Evolutionary conservation across 129 eudicot species (phyloP), one percentile per base, ranked within the genome.

Genomic region (Escallonia rubra): DNA sequence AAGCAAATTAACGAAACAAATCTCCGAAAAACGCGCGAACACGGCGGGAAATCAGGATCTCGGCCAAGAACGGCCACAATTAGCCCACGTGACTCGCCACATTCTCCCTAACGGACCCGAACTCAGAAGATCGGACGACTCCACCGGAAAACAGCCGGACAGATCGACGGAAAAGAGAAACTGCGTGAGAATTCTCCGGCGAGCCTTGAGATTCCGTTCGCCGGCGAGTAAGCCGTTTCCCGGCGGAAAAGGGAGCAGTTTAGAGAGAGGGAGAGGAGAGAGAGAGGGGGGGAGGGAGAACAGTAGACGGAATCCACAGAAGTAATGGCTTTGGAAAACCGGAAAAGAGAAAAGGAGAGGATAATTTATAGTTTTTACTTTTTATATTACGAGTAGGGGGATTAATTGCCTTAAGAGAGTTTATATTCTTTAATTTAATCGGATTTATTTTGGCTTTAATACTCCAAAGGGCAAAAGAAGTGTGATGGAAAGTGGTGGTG

Each of bases 401-500:
- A 54, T 11, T 58, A 3, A 53, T 68, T 59, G 57, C 58, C 70
- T 43, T 78, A 65, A 69, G 62, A 70, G 66, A 41, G 4, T 16
- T n/a, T 60, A 45, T 72, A 68, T 45, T 65, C 45, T 68, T 67
- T 61, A 16, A 23, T 67, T 67, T 64, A 61, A 12, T 23, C 34
- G 34, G 34, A 23, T 23, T 23, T 23, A 23, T 23, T 23, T 23
- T 23, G 34, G 34, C 34, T 38, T 39, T 49, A 39, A 23, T 48
- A 13, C 10, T 41, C 51, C 55, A 49, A 65, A 77, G 56, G 67
- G 66, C 53, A 58, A 23, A 71, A 69, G 74, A 23, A 76, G 78
- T 74, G 82, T 14, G 74, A 77, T 68, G 74, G 75, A 78, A 82
- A 71, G 83, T 65, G 88, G 86, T 79, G 78, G 96, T 86, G 72